Evolutionary conservation across 257 asterid genomes (phyloP), one percentile per base, ranked within the genome.

Genomic region (Nicotiana undulata): DNA sequence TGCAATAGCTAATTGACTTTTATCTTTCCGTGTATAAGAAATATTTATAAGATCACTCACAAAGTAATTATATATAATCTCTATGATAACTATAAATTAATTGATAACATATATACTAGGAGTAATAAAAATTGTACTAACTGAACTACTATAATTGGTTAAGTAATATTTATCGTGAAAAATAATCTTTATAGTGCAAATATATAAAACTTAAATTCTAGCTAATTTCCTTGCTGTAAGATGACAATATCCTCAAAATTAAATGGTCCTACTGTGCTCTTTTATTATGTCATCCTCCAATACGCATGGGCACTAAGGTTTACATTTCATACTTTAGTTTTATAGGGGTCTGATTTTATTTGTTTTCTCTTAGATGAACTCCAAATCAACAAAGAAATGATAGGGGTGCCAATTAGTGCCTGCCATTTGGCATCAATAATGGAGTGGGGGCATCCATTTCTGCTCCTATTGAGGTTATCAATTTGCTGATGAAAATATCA

Each of bases 281-380:
- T 81, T 78, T 31, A 32, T 78, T 77, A 81, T 74, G 85, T 84
- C 82, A 81, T 53, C 34, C 83, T 79, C 78, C 79, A 77, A 66
- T 31, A 72, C 52, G 59, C n/a, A 56, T 24, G 65, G 79, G 66
- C 37, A 79, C 56, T 80, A 17, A 63, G 32, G 81, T 9, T 63
- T 82, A 65, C 85, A 79, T 58, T 81, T 83, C 85, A 83, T 77
- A 53, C 59, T 59, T 77, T 59, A 8, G 60, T 22, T 58, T 64
- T 5, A 74, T 81, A 66, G 46, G 74, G 59, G 75, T 77, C 8
- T 56, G 52, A 49, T 65, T 49, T 61, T 31, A 17, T 29, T 75
- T 7, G 44, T n/a, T 17, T 76, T 64, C 37, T 55, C 61, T 80
- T 44, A 40, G 34, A 44, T 65, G 81, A 5, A 28, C 3, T 74